Evolutionary conservation across 345 rosid species (phyloP).

Genomic region (Eutrema yunnanense): DNA sequence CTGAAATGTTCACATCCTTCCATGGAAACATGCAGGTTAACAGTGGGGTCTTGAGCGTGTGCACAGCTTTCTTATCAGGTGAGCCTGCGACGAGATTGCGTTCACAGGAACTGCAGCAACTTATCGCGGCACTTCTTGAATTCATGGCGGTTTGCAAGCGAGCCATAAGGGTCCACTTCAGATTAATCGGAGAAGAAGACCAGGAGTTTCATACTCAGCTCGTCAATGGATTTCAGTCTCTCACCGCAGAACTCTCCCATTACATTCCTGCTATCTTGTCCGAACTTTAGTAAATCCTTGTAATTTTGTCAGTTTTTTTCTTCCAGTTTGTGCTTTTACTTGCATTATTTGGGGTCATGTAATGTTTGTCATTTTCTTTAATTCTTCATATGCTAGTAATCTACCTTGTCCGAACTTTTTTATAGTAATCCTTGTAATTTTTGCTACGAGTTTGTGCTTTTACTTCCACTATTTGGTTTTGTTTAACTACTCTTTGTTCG

Average conservation of each 20-base stretch:
- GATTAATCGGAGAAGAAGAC: slow-evolving; percentile 95
- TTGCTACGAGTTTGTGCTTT: background rate
- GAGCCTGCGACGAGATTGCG: slow-evolving; percentile 98
- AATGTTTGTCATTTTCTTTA: too few relatives aligned
- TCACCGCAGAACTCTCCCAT: slow-evolving; percentile 92
- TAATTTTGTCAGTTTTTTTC: background rate
- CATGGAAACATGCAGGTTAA: slow-evolving; percentile 62
- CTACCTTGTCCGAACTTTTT: too few relatives aligned
- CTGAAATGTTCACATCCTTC: slow-evolving; percentile 1
- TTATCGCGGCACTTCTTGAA: slow-evolving; percentile 92
- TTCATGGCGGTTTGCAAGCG: slow-evolving; percentile 99
- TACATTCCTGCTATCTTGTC: slow-evolving; percentile 98
- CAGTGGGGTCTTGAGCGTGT: slow-evolving; percentile 96
- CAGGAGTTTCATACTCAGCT: slow-evolving; percentile 99
- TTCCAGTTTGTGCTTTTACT: background rate
- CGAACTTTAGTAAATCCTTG: slow-evolving; percentile 45
- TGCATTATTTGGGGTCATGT: background rate
- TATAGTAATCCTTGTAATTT: too few relatives aligned
- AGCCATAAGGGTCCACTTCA: slow-evolving; percentile 87
- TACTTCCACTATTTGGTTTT: slow-evolving; percentile 7
- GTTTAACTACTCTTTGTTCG: background rate
- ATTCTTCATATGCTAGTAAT: too few relatives aligned
- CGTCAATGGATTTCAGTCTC: slow-evolving; percentile 97
- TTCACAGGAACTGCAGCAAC: slow-evolving; percentile 94
- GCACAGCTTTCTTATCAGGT: slow-evolving; percentile 96